Evolutionary conservation across 768 basidiomycete species (phyloP).

Genomic region (Macrocybe gigantea): DNA sequence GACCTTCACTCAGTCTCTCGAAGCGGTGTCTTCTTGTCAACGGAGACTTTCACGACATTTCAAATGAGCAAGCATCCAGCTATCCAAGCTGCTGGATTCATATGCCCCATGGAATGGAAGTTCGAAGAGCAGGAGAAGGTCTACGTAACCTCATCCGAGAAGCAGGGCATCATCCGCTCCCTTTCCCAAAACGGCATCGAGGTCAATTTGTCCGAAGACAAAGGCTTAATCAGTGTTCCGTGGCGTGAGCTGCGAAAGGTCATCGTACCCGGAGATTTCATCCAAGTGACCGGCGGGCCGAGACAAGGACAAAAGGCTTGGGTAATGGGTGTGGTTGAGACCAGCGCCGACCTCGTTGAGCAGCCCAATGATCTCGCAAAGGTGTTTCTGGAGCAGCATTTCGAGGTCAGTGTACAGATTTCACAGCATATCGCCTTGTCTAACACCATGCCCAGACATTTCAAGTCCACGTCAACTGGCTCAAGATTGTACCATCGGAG

Average conservation of each 20-base stretch:
- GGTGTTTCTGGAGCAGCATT: too few relatives aligned
- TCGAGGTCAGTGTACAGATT: too few relatives aligned
- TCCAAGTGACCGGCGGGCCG: too few relatives aligned
- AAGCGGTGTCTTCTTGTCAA: constrained; percentile 1
- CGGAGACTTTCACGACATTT: background rate
- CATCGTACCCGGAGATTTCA: too few relatives aligned
- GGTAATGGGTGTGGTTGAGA: too few relatives aligned
- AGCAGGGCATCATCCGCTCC: background rate
- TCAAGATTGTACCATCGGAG: background rate
- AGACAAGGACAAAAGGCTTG: too few relatives aligned
- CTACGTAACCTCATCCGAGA: background rate
- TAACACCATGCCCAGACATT: too few relatives aligned
- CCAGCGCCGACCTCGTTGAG: too few relatives aligned
- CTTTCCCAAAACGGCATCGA: background rate
- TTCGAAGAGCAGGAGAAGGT: constrained; percentile 1
- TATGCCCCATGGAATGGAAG: constrained; percentile 3
- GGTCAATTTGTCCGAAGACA: background rate
- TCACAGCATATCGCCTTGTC: too few relatives aligned
- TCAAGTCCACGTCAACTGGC: too few relatives aligned
- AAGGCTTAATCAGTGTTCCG: background rate
- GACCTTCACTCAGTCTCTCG: background rate
- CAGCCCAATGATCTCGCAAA: too few relatives aligned
- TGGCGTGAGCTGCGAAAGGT: too few relatives aligned
- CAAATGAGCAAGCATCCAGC: background rate
- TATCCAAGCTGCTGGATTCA: background rate